A percentile compares a stretch with the other conserved stretches of the same genome.
Conservation (phyloP, 176 grass and related monocot genomes). For the Eragrostis nindensis region DNA sequence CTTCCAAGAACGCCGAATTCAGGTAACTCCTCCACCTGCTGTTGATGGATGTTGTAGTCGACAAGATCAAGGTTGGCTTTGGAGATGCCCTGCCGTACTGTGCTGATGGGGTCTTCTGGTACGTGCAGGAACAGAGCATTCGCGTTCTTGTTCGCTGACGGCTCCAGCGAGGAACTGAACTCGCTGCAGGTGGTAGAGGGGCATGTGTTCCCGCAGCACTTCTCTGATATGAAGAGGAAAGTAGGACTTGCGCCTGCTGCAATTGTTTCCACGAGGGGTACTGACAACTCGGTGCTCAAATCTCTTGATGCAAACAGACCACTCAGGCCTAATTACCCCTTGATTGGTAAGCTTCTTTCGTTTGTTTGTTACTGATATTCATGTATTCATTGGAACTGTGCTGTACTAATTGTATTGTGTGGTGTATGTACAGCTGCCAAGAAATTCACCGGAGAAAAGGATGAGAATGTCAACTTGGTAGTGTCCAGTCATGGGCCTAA, state of each 20-base stretch:
- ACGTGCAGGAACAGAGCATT: constrained; percentile 81
- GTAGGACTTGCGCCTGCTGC: constrained; percentile 86
- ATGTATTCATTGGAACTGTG: neutral
- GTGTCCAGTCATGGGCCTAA: constrained; percentile 39
- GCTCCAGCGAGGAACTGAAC: constrained; percentile 73
- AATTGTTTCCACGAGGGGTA: constrained; percentile 57
- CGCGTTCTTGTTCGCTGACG: constrained; percentile 77
- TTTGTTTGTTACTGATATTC: neutral
- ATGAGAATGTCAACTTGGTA: constrained; percentile 28
- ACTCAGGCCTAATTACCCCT: constrained; percentile 61
- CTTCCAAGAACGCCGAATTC: constrained; percentile 68
- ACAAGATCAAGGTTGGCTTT: neutral
- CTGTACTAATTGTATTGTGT: neutral
- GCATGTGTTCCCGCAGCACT: constrained; percentile 83
- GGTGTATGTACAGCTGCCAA: constrained; percentile 49
- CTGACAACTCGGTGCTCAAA: constrained; percentile 71
- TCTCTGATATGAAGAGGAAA: constrained; percentile 67
- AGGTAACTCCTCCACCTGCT: constrained; percentile 27
- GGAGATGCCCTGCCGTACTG: too few relatives aligned
- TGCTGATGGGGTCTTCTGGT: neutral
- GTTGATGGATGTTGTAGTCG: neutral
- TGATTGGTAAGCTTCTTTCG: constrained; percentile 53
- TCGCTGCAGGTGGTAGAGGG: constrained; percentile 70
- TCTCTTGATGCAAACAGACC: constrained; percentile 70
- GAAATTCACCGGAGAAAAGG: constrained; percentile 63